These are phyloP conservation scores for Dittrichia graveolens DNA, from an alignment of 129 eudicot species.

Conservation along the genomic window DNA sequence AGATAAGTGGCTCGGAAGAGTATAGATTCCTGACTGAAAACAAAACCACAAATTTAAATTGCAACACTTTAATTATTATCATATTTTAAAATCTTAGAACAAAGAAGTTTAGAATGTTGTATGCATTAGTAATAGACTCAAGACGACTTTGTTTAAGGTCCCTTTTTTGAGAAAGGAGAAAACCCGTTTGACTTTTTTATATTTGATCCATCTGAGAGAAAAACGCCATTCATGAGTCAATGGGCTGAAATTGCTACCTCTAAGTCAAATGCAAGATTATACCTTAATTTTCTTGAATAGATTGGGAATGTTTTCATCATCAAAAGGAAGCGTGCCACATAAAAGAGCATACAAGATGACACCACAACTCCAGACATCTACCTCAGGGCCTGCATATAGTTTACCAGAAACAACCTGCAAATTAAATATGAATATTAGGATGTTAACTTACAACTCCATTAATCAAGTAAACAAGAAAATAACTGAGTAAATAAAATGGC, in stretches of 20 bases:
- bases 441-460: not conserved
- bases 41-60: not conserved
- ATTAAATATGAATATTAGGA: constrained; percentile 2
- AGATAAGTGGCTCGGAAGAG: constrained; percentile 89
- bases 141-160: not conserved
- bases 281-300: constrained; percentile 91
- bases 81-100: not conserved
- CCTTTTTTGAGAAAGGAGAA: too few species aligned
- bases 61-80: not conserved
- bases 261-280: constrained; percentile 12
- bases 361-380: constrained; percentile 94
- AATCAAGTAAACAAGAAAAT: not conserved
- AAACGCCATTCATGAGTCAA: not conserved
- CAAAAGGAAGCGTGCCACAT: constrained; percentile 91
- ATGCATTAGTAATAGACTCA: not conserved
- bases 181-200: not conserved
- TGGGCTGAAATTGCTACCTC: not conserved
- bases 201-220: constrained; percentile 3
- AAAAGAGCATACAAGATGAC: constrained; percentile 90
- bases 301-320: constrained; percentile 84
- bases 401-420: constrained; percentile 85
- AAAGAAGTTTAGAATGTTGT: not conserved
- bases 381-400: constrained; percentile 89
- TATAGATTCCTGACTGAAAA: constrained; percentile 69
- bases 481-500: not conserved